Conservation (phyloP, 768 basidiomycete species). For the Solioccasus polychromus region DNA sequence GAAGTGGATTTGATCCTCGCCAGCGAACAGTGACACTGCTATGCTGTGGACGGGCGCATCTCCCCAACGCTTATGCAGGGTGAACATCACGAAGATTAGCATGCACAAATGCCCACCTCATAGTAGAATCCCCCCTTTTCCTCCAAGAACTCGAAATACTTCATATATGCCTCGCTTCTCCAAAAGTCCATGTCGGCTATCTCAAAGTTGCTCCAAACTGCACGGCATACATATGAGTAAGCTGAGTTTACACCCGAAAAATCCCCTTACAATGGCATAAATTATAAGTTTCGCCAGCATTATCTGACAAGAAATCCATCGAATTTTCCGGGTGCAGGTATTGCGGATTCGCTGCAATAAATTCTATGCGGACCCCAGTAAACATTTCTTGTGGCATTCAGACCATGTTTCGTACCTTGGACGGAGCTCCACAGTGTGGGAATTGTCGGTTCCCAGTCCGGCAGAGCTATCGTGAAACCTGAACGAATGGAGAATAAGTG, state of each 20-base stretch:
- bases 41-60: slow-evolving; percentile 91
- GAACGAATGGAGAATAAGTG: not conserved
- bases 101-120: slow-evolving; percentile 45
- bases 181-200: slow-evolving; percentile 84
- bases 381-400: slow-evolving; percentile 35
- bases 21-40: slow-evolving; percentile 84
- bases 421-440: slow-evolving; percentile 61
- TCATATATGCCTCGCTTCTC: slow-evolving; percentile 76
- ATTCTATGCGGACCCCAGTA: slow-evolving; percentile 45
- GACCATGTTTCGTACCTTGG: slow-evolving; percentile 41
- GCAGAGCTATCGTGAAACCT: slow-evolving; percentile 65
- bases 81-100: slow-evolving; percentile 1
- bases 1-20: slow-evolving; percentile 89
- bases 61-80: slow-evolving; percentile 77
- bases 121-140: slow-evolving; percentile 84
- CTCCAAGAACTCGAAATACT: slow-evolving; percentile 84
- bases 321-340: slow-evolving; percentile 56
- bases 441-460: slow-evolving; percentile 64
- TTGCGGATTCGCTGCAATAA: slow-evolving; percentile 51
- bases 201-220: slow-evolving; percentile 95
- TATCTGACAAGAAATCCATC: slow-evolving; percentile 61
- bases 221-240: not conserved
- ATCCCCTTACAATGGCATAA: slow-evolving; percentile 54
- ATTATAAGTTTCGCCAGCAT: slow-evolving; percentile 64
- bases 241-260: not conserved